phyloP scores from a whole-genome alignment of 2,329 filamentous ascomycete genomes.

The Phymatotrichopsis omnivora region DNA sequence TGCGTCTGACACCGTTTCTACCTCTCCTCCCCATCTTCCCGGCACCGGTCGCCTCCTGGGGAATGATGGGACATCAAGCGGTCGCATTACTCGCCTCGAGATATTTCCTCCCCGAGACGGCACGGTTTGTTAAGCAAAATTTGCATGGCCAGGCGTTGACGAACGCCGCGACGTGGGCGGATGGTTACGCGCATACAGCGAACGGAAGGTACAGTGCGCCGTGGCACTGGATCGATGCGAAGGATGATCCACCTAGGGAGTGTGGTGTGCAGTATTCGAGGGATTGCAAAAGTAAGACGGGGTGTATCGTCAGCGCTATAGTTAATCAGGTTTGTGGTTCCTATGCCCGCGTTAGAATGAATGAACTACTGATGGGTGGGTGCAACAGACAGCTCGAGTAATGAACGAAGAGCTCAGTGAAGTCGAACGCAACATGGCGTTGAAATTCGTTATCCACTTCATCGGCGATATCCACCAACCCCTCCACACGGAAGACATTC shows the following conservation, averaged over 20 bases:
- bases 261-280: constrained; percentile 50
- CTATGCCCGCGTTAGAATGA: not conserved
- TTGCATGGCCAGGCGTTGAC: constrained; percentile 53
- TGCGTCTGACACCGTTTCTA: constrained; percentile 13
- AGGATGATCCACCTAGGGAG: constrained; percentile 48
- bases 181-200: constrained; percentile 54
- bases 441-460: constrained; percentile 59
- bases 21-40: constrained; percentile 7
- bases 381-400: constrained; percentile 49
- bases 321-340: constrained; percentile 28
- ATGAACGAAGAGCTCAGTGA: constrained; percentile 40
- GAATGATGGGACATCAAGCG: constrained; percentile 51
- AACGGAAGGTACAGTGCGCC: constrained; percentile 52
- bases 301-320: constrained; percentile 51
- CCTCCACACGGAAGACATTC: constrained; percentile 54
- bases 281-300: constrained; percentile 48
- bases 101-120: constrained; percentile 49
- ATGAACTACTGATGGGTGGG: not conserved
- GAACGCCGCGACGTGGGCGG: constrained; percentile 56
- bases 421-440: constrained; percentile 47
- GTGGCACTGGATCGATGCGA: constrained; percentile 61
- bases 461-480: constrained; percentile 61
- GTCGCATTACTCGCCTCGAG: constrained; percentile 53
- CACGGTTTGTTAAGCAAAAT: constrained; percentile 48
- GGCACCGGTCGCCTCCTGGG: constrained; percentile 24